These are phyloP conservation scores for Exophiala spinifera DNA, from an alignment of 2,329 filamentous ascomycete species.

Conservation along the genomic window DNA sequence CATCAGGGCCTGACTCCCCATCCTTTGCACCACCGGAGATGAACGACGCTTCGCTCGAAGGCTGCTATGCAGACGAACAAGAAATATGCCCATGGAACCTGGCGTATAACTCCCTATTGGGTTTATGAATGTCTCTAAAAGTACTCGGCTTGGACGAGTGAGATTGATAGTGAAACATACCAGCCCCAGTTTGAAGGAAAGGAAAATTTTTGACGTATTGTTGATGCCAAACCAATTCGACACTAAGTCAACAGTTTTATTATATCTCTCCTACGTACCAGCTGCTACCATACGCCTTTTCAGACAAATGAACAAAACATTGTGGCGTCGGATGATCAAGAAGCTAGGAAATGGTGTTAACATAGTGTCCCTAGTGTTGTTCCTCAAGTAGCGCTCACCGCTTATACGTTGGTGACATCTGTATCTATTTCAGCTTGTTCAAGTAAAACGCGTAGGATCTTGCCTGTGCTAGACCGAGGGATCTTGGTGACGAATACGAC, in stretches of 20 bases:
- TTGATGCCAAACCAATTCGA: neutral
- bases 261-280: no score
- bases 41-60: neutral
- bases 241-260: neutral
- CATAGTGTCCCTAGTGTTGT: no score
- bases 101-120: neutral
- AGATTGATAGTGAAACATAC: neutral
- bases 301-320: neutral
- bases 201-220: neutral
- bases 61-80: neutral
- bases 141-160: neutral
- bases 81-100: neutral
- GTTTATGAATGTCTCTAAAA: neutral
- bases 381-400: neutral
- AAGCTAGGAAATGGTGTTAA: neutral
- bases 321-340: neutral
- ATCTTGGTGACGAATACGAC: conserved; percentile 50
- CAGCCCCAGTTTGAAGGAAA: neutral
- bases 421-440: neutral
- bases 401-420: neutral
- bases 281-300: no score
- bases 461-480: conserved; percentile 50
- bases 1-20: neutral
- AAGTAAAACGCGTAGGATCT: conserved; percentile 40
- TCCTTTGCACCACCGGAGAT: neutral